phyloP scores from a whole-genome alignment of 2,329 filamentous ascomycete species.

The Westerdykella aurantiaca region DNA sequence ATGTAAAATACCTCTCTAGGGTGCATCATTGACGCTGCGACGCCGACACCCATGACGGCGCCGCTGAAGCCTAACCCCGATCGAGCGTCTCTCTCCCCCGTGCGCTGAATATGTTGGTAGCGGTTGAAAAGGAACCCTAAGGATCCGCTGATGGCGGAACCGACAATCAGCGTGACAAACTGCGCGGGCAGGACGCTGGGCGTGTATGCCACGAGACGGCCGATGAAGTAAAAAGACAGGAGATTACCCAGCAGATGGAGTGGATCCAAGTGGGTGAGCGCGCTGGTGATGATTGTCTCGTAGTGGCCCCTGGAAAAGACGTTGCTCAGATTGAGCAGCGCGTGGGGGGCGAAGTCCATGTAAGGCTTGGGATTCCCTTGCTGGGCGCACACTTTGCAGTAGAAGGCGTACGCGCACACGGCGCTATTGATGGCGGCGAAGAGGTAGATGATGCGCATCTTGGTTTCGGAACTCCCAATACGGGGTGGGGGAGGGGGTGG shows the following conservation, averaged over 20 bases:
- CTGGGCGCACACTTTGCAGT: conserved; percentile 21
- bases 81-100: not conserved
- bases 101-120: not conserved
- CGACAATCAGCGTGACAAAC: conserved; percentile 25
- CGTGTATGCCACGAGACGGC: conserved; percentile 23
- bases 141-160: conserved; percentile 16
- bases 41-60: conserved; percentile 37
- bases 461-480: conserved; percentile 1
- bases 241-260: conserved; percentile 41
- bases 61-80: conserved; percentile 39
- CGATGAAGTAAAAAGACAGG: conserved; percentile 37
- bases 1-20: conserved; percentile 32
- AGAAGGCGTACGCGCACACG: conserved; percentile 37
- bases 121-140: not conserved
- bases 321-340: conserved; percentile 26
- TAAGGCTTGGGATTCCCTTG: conserved; percentile 13
- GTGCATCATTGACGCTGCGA: conserved; percentile 36
- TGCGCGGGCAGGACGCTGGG: conserved; percentile 25
- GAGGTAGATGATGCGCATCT: conserved; percentile 26
- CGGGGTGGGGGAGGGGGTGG: not conserved
- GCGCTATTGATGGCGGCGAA: conserved; percentile 39
- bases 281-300: conserved; percentile 37
- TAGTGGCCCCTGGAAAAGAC: conserved; percentile 25
- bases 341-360: conserved; percentile 23
- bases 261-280: conserved; percentile 36